Evolutionary conservation across 768 basidiomycete species (phyloP), one percentile per base, ranked within the genome.

Genomic region (Naematelia encephala): DNA sequence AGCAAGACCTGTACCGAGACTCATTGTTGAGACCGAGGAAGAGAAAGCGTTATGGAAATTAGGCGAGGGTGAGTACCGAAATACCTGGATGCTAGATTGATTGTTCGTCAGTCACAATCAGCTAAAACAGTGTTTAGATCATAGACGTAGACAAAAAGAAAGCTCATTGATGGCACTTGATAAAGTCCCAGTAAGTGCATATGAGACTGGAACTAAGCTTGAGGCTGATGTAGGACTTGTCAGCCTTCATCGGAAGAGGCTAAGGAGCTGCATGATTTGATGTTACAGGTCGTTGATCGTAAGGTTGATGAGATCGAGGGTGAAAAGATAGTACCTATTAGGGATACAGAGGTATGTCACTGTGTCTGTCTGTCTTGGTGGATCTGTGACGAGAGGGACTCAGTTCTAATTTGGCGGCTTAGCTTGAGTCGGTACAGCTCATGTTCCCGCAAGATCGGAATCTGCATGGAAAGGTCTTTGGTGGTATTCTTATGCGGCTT

Each of bases 391-490:
- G n/a, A n/a, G n/a, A n/a, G 39, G 39, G n/a, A 28, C 43, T 27
- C 4, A 29, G 14, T n/a, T 19, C 45, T 1, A 21, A 2, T 26
- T 57, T 21, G 43, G n/a, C n/a, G n/a, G n/a, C 46, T 26, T 61
- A 69, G 71, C 54, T 69, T 13, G 60, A 62, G 25, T 63, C 63
- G 13, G 74, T 76, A 1, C 73, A 87, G 81, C 77, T 89, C 26
- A 89, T 90, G 87, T 89, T 89, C 71, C 89, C 88, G 0, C 89
- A 90, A 78, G 88, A 89, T 70, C 82, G 88, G 68, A 90, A 90
- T 59, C 82, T 90, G 2, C 89, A 91, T 70, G 85, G 86, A 57
- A 91, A 91, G 73, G 80, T 90, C 13, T 91, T 91, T 66, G 88
- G 88, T 73, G 88, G 88, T 68, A 65, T 83, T 60, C 64, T 85